Evolutionary conservation across 2,329 filamentous ascomycete species (phyloP), one percentile per base, ranked within the genome.

Genomic region (Colletotrichum aenigma): DNA sequence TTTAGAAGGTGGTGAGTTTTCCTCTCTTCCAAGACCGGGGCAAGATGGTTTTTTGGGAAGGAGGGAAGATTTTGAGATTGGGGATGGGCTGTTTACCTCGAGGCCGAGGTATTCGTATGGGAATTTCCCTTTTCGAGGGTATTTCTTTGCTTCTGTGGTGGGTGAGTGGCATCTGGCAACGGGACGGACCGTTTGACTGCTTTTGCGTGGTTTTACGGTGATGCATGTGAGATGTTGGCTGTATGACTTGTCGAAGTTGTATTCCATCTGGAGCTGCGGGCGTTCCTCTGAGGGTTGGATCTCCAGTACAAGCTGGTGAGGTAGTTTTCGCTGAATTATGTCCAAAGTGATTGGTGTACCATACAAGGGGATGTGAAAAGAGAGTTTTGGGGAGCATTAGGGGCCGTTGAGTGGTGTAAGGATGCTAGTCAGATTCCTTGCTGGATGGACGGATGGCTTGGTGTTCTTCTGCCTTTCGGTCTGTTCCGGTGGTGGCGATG

Each of bases 371-470:
- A 24, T 7, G 66, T 7, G n/a, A 21, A 62, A 62, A 62, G 36
- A 52, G 56, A 69, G 66, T 69, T 69, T 48, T 32, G 66, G 66
- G 66, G 66, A 32, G 66, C 52, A 58, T 67, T 67, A 21, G 58
- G n/a, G n/a, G 26, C 28, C 18, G 28, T 34, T 32, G 18, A 18
- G 2, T 28, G 16, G 30, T 12, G 26, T 30, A 32, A 21, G 30
- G 30, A 67, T 36, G 65, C 66, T 68, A 68, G 66, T 68, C 66
- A 69, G 55, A n/a, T 61, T 61, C 55, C 55, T 61, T 68, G 66
- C 43, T 52, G 43, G 43, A 48, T 48, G 38, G 38, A 10, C 9
- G 43, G 38, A n/a, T 21, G 43, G 43, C 43, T 52, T 52, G 43
- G 10, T 52, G n/a, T 52, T 52, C 43, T 48, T 48, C 43, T 52